These are phyloP conservation scores for Lepidium sativum DNA, from an alignment of 345 rosid genomes.

Conservation along the genomic window DNA sequence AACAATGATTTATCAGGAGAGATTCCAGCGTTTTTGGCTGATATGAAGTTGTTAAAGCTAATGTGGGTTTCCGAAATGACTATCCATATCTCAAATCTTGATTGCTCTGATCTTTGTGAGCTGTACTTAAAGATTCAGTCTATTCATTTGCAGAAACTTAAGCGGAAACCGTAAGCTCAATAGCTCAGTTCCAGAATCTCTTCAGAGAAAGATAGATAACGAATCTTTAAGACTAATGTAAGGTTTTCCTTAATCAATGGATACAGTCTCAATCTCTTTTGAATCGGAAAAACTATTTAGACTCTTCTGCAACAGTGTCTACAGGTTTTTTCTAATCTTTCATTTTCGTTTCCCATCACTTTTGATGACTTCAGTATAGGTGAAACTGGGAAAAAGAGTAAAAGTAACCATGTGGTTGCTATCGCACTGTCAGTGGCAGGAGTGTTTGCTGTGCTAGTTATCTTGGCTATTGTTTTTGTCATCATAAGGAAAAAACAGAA, in stretches of 20 bases:
- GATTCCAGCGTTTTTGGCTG: conserved; percentile 34
- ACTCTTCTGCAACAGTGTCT: not conserved
- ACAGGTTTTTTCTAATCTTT: not conserved
- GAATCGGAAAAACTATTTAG: not conserved
- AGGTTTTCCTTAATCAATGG: not conserved
- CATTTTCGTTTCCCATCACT: not conserved
- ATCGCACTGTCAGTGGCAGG: conserved; percentile 8
- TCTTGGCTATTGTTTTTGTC: not conserved
- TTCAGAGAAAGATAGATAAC: not conserved
- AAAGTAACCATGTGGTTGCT: not conserved
- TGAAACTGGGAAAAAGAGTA: not conserved
- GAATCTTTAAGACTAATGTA: conserved; percentile 15
- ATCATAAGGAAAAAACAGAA: not conserved
- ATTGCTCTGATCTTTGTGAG: not conserved
- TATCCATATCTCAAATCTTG: not conserved
- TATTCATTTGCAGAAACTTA: conserved; percentile 17
- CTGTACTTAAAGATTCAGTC: not conserved
- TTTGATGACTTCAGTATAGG: not conserved
- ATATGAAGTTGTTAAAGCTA: conserved; percentile 26
- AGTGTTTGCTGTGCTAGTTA: not conserved
- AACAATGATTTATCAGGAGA: conserved; percentile 39
- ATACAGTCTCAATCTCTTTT: not conserved
- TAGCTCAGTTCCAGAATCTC: not conserved
- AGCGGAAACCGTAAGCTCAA: not conserved
- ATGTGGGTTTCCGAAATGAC: conserved; percentile 34